Conservation (phyloP, 2,329 filamentous ascomycete genomes). For the Apiospora sp. region DNA sequence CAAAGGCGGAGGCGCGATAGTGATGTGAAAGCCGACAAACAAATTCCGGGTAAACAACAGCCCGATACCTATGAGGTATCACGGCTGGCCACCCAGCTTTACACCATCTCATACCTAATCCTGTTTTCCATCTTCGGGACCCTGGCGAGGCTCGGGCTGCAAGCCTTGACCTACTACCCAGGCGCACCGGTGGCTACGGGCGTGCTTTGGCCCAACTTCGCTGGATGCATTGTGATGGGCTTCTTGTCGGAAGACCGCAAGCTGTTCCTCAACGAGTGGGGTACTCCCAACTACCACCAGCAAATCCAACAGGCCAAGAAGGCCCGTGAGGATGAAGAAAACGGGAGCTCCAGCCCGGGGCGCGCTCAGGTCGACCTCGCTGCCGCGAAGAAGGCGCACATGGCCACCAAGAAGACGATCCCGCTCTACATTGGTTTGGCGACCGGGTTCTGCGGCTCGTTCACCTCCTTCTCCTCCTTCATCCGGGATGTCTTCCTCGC, state of each 20-base stretch:
- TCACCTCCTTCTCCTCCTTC: constrained; percentile 90
- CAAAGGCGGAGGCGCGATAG: constrained; percentile 24
- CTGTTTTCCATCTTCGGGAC: constrained; percentile 88
- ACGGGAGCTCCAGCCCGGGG: constrained; percentile 33
- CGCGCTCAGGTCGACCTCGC: constrained; percentile 45
- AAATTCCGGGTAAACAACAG: not conserved
- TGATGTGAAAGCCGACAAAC: not conserved
- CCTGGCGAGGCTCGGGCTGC: constrained; percentile 80
- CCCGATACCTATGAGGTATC: constrained; percentile 44
- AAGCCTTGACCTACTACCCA: constrained; percentile 81
- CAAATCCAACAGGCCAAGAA: constrained; percentile 44
- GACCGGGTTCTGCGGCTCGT: constrained; percentile 88
- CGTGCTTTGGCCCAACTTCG: constrained; percentile 88
- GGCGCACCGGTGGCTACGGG: constrained; percentile 77
- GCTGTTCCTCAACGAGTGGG: constrained; percentile 76
- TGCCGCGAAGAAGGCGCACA: constrained; percentile 63
- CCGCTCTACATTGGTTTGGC: constrained; percentile 88
- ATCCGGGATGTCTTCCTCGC: constrained; percentile 82
- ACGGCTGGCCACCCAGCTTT: constrained; percentile 63
- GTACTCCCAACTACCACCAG: constrained; percentile 50
- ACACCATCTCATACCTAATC: constrained; percentile 82
- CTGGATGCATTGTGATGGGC: constrained; percentile 82
- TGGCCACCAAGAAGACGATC: constrained; percentile 80
- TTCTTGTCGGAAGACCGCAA: constrained; percentile 82
- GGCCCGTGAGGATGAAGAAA: constrained; percentile 48